Percentiles rank a stretch among this genome's conserved stretches.
Evolutionary conservation across 352 stramenopile species (phyloP).

Genomic region (Phytophthora vignae): DNA sequence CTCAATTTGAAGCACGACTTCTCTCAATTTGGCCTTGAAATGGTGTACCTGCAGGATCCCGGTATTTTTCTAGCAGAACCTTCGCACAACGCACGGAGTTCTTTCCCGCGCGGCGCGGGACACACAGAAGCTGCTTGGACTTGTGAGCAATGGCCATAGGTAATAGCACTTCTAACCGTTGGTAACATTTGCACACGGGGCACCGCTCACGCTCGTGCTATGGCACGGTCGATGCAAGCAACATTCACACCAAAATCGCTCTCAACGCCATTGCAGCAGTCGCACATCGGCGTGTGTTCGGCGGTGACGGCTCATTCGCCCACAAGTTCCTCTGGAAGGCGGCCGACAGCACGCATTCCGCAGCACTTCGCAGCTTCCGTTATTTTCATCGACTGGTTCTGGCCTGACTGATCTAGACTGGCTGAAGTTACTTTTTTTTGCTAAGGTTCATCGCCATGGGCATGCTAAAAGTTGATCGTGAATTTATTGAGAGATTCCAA

Average conservation of each 20-base stretch:
- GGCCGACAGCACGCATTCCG: not conserved
- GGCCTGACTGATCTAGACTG: not conserved
- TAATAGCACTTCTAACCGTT: slow-evolving; percentile 4
- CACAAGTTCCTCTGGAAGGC: slow-evolving; percentile 2
- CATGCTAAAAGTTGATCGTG: no score
- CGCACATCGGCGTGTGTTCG: slow-evolving; percentile 7
- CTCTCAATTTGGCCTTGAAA: no score
- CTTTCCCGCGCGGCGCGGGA: slow-evolving; percentile 5
- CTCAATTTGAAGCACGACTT: no score
- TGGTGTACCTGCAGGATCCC: no score
- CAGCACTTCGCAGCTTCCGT: not conserved
- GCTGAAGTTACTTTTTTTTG: not conserved
- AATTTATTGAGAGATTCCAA: no score
- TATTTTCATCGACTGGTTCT: not conserved
- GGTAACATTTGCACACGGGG: slow-evolving; percentile 6
- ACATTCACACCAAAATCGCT: not conserved
- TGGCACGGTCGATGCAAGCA: not conserved
- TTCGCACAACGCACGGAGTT: slow-evolving; percentile 9
- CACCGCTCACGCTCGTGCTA: not conserved
- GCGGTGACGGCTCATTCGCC: slow-evolving; percentile 2
- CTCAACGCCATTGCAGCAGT: not conserved
- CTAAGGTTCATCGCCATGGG: not conserved
- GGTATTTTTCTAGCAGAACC: not conserved
- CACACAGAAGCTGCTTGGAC: slow-evolving; percentile 8
- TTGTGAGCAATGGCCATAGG: slow-evolving; percentile 16